A percentile compares a stretch with the other conserved stretches of the same genome.
Conservation (phyloP, 129 eudicot species). For the Erigeron canadensis region DNA sequence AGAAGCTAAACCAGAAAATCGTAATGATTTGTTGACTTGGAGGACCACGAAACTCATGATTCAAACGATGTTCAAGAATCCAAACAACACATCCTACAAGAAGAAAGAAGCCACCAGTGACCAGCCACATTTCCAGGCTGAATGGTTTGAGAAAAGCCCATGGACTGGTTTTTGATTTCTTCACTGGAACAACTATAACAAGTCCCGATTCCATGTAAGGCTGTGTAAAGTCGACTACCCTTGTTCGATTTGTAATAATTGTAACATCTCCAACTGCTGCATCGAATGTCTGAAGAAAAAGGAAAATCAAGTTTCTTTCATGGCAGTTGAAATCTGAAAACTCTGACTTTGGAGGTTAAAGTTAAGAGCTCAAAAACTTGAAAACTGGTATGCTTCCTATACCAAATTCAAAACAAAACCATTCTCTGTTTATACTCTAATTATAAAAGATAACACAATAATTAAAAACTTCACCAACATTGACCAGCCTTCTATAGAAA, state of each 20-base stretch:
- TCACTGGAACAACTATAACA: slow-evolving; percentile 75
- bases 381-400: not conserved
- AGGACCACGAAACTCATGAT: slow-evolving; percentile 88
- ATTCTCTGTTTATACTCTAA: not conserved
- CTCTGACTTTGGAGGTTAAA: not conserved
- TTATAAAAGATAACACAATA: not conserved
- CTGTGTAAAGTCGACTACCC: slow-evolving; percentile 92
- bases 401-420: not conserved
- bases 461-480: not conserved
- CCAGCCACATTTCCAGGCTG: slow-evolving; percentile 86
- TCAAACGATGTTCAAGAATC: slow-evolving; percentile 94
- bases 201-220: slow-evolving; percentile 96
- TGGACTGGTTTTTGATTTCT: slow-evolving; percentile 61
- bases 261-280: slow-evolving; percentile 98
- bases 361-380: not conserved
- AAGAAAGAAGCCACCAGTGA: slow-evolving; percentile 82
- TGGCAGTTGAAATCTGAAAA: not conserved
- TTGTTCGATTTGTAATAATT: slow-evolving; percentile 75
- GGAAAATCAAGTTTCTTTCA: not conserved
- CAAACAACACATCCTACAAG: slow-evolving; percentile 91
- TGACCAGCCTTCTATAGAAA: not conserved
- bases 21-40: slow-evolving; percentile 85
- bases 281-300: slow-evolving; percentile 66
- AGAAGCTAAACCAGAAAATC: slow-evolving; percentile 90
- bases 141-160: slow-evolving; percentile 96